A percentile compares a stretch with the other conserved stretches of the same genome.
Evolutionary conservation across 2,329 filamentous ascomycete genomes (phyloP).

Genomic region (Hypoxylon sp.): DNA sequence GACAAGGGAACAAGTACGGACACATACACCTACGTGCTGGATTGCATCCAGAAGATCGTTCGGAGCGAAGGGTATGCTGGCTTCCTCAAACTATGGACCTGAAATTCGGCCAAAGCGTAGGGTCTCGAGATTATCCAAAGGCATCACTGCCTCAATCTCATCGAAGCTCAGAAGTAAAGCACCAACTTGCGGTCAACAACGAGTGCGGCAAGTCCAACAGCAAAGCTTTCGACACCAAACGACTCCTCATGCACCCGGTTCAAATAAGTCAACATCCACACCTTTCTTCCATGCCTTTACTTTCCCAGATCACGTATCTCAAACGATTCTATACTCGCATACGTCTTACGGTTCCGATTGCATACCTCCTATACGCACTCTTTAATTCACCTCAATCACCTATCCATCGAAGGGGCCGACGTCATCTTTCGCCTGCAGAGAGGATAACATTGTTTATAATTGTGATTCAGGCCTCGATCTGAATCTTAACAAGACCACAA

Average conservation of each 20-base stretch:
- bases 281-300: no score
- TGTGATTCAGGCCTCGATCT: no score
- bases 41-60: constrained; percentile 98
- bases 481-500: no score
- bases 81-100: neutral
- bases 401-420: no score
- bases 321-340: no score
- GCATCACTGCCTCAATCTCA: constrained; percentile 97
- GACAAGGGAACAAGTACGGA: constrained; percentile 81
- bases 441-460: no score
- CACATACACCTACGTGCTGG: constrained; percentile 95
- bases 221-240: constrained; percentile 79
- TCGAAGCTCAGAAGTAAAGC: constrained; percentile 91
- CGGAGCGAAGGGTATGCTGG: constrained; percentile 86
- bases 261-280: neutral
- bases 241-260: neutral
- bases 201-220: constrained; percentile 97
- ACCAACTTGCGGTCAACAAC: constrained; percentile 99
- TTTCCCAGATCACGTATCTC: no score
- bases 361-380: no score
- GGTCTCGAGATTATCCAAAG: constrained; percentile 91
- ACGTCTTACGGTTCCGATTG: no score
- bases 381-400: no score
- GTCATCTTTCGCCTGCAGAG: no score
- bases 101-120: constrained; percentile 60